Conservation (phyloP, 192 early-diverging fungal species). For the Mortierella antarctica region DNA sequence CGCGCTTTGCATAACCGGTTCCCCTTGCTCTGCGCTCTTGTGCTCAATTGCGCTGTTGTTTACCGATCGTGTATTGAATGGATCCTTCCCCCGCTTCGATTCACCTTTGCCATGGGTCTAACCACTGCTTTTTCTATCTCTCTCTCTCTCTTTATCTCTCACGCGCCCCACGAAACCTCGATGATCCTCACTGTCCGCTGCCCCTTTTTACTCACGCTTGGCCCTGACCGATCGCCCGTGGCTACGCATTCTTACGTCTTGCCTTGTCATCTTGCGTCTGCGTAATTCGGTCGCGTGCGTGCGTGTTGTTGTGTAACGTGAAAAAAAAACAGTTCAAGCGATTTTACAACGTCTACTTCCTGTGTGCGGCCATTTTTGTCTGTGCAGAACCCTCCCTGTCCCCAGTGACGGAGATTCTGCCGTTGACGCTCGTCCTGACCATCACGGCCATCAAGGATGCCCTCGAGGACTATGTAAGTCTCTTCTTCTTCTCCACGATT, state of each 20-base stretch:
- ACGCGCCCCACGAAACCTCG: background rate
- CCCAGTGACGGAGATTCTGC: slow-evolving; percentile 50
- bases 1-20: background rate
- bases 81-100: background rate
- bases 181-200: background rate
- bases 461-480: slow-evolving; percentile 78
- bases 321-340: slow-evolving; percentile 35
- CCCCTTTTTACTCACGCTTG: background rate
- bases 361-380: slow-evolving; percentile 48
- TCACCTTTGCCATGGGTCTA: background rate
- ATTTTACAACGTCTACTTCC: slow-evolving; percentile 50
- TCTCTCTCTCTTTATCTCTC: background rate
- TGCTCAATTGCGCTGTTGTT: background rate
- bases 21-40: background rate
- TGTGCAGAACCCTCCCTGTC: slow-evolving; percentile 49
- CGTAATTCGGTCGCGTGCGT: slow-evolving; percentile 9
- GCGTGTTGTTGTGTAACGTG: slow-evolving; percentile 9
- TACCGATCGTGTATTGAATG: background rate
- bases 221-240: background rate
- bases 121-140: slow-evolving; percentile 3
- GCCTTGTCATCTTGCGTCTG: background rate
- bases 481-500: slow-evolving; percentile 4
- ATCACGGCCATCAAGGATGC: slow-evolving; percentile 93
- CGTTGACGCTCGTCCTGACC: slow-evolving; percentile 81
- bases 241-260: background rate